Evolutionary conservation across 768 basidiomycete genomes (phyloP).

Genomic region (Mycena galopus): DNA sequence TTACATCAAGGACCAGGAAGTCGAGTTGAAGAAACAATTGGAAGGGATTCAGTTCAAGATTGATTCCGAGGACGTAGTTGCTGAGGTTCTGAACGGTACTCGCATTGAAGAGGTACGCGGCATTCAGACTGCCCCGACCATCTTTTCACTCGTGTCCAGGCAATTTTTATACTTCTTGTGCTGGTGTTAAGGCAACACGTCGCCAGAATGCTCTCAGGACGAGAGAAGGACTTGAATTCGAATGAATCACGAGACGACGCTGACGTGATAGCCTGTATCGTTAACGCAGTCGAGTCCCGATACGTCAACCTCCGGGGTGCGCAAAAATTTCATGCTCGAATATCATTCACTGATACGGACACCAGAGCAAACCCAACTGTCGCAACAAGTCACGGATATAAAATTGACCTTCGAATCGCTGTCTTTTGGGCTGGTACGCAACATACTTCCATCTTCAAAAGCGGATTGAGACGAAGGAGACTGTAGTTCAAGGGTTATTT

Average conservation of each 20-base stretch:
- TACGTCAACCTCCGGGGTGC: neutral
- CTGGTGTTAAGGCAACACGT: neutral
- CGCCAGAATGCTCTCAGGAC: neutral
- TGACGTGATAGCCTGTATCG: neutral
- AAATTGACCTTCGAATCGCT: neutral
- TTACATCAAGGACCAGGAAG: neutral
- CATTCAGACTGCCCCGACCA: neutral
- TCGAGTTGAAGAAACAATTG: neutral
- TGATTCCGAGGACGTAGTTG: neutral
- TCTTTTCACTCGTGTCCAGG: neutral
- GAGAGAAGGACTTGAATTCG: neutral
- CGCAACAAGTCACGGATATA: neutral
- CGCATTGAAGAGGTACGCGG: neutral
- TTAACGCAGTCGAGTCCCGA: neutral
- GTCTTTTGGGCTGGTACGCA: neutral
- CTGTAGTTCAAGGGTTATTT: constrained; percentile 1
- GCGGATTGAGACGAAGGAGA: neutral
- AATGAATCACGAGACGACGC: neutral
- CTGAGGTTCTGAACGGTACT: neutral
- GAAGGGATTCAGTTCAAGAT: neutral
- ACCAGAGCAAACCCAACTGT: neutral
- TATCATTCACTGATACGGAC: neutral
- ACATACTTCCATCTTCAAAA: neutral
- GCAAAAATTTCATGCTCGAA: neutral
- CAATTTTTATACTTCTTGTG: neutral